Evolutionary conservation across 345 rosid genomes (phyloP), one percentile per base, ranked within the genome.

Genomic region (Viola odorata): DNA sequence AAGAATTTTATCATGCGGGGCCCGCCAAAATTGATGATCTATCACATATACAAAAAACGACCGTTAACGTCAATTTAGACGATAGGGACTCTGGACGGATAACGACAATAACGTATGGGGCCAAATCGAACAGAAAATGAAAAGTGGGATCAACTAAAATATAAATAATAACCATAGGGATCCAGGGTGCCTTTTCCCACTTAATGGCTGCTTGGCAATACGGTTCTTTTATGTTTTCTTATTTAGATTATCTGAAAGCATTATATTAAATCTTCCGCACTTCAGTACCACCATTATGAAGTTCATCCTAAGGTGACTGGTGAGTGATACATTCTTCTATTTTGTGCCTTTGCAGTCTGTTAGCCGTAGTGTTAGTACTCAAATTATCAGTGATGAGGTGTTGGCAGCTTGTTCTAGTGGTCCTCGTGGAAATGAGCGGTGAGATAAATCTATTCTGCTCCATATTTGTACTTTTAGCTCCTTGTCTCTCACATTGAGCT

Each of bases 351-450:
- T 70, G 69, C 87, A 91, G 98, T 76, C 88, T 45, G 72, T 73
- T 72, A 84, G 81, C 52, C 91, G 96, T 37, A 78, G 71, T 69
- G 76, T 78, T 40, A 65, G 91, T 64, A 73, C 94, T 69, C 85
- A 81, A 80, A 84, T 89, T 66, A 77, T 84, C 55, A 68, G 80
- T 45, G 81, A 87, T 68, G 98, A 89, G 81, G 86, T 87, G 67
- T 68, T 92, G 81, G 81, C 81, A 55, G 80, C 84, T 63, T 92
- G 89, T 78, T 76, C 91, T 36, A 80, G 64, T 40, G 88, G 94
- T 67, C 86, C 85, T 15, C 85, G 89, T 69, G 89, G 96, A 65
- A 92, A 79, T 73, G 94, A 92, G 79, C 98, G 89, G 96, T 92
- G 79, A 72, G 50, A 62, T 54, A 15, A 15, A 12, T 59, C 41